A percentile compares a stretch with the other conserved stretches of the same genome.
These are phyloP conservation scores for Brassica hybrid DNA, from an alignment of 441 rosid genomes.

Conservation along the genomic window DNA sequence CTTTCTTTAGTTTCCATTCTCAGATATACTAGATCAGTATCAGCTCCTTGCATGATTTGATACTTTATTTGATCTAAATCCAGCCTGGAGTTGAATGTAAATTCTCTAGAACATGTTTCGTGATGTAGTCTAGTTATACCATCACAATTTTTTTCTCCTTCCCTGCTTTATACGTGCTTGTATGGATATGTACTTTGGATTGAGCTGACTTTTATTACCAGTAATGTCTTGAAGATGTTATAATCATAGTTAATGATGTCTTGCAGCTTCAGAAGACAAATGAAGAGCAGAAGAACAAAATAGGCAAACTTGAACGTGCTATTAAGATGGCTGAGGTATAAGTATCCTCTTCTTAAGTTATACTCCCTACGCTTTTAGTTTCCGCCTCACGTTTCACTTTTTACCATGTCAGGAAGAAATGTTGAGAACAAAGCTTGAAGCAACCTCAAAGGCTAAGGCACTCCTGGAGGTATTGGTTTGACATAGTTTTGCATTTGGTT, in stretches of 20 bases:
- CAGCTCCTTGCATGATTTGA: constrained; percentile 7
- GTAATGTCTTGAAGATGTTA: constrained; percentile 23
- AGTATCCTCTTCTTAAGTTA: neutral
- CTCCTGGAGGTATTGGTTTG: constrained; percentile 68
- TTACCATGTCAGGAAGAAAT: constrained; percentile 68
- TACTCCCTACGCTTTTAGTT: constrained; percentile 1
- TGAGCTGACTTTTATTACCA: neutral
- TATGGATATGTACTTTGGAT: constrained; percentile 16
- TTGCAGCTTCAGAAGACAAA: constrained; percentile 77
- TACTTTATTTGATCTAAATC: constrained; percentile 13
- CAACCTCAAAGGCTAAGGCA: constrained; percentile 70
- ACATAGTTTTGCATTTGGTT: constrained; percentile 20
- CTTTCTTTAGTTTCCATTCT: constrained; percentile 13
- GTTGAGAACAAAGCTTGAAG: constrained; percentile 82
- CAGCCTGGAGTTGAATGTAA: neutral
- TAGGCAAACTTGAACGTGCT: constrained; percentile 88
- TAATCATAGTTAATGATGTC: constrained; percentile 28
- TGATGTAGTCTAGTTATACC: constrained; percentile 3
- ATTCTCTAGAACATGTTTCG: neutral
- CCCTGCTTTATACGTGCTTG: no score
- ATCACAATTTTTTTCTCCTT: no score
- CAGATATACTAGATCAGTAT: constrained; percentile 19
- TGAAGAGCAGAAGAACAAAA: constrained; percentile 76
- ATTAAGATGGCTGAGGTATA: constrained; percentile 92
- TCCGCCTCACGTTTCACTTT: constrained; percentile 25